Base-by-base conservation (phyloP, 306 rosid genomes). In the Gillenia trifoliata region DNA sequence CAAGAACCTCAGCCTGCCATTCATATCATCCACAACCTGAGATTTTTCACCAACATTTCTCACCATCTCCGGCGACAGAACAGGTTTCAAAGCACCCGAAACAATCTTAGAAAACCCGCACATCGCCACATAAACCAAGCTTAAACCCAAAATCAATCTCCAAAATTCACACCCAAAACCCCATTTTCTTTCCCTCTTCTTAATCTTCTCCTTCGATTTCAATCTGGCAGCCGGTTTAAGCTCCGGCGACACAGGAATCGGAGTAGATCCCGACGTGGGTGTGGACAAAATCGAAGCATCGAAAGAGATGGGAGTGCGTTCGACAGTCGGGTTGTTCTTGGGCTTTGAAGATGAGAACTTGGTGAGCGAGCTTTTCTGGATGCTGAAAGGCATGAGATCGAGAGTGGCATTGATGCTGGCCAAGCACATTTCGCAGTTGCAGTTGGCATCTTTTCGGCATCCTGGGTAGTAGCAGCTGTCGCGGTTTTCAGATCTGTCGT, bases 331-430 rank as follows among this genome's bases (percentile, higher is more conserved):
- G 25, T 59, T 61, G 72, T 22, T 22, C 19, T 54, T 26, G 8
- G 91, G 85, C 64, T 64, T 68, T 1, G 88, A 81, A 79, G 85
- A 71, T 11, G 94, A 89, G 76, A 86, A 79, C 67, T 89, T 83
- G 2, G 93, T 84, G 78, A 89, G 83, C 22, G 95, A 55, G 82
- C 80, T 89, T 70, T 86, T 93, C 65, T 86, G 86, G n/a, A 79
- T 56, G 77, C 88, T 88, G 16, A 66, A 6, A 60, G 97, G 91
- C 76, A 89, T 86, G 71, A 92, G 96, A 16, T 94, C 99, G n/a
- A 83, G 91, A 25, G 96, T 92, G 74, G 99, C 97, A 40, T 78
- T 83, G 89, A 93, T 85, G 76, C 97, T 94, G 10, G 82, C 97
- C 80, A 90, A 81, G 83, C 96, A 94, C 59, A 88, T 83, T 41